phyloP scores from a whole-genome alignment of 164 flowering plant genomes.

The Tinospora cordifolia region DNA sequence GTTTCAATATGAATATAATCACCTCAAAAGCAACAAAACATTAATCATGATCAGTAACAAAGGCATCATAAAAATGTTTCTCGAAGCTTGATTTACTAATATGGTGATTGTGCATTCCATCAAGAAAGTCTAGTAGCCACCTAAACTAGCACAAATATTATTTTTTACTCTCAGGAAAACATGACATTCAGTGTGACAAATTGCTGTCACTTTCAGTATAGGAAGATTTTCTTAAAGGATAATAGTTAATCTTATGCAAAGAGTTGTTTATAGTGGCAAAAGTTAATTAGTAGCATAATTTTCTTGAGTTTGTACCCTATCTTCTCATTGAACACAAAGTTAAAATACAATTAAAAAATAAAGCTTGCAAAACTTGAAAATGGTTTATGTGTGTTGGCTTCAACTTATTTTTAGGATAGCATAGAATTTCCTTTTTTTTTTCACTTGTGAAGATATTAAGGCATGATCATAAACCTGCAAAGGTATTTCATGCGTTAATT shows the following conservation, averaged over 20 bases:
- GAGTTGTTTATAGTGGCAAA: neutral
- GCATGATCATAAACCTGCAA: too few species aligned
- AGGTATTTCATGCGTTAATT: too few species aligned
- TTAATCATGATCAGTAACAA: neutral
- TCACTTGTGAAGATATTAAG: too few species aligned
- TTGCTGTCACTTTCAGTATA: neutral
- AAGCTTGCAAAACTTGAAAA: too few species aligned
- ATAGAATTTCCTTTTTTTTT: too few species aligned
- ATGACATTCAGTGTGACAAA: neutral
- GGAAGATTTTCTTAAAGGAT: neutral
- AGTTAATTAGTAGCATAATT: neutral
- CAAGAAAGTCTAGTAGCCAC: neutral
- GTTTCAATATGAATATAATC: neutral
- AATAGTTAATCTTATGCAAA: neutral
- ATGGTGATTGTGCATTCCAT: conserved; percentile 1
- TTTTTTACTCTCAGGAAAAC: neutral
- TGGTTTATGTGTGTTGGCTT: neutral
- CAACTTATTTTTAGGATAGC: too few species aligned
- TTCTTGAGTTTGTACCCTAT: neutral
- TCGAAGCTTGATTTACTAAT: neutral
- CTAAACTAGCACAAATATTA: neutral
- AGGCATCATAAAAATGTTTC: neutral
- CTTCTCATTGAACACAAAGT: neutral
- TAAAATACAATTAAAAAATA: too few species aligned
- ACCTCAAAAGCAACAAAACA: neutral